Evolutionary conservation across 257 asterid species (phyloP).

Genomic region (Cordia subcordata): DNA sequence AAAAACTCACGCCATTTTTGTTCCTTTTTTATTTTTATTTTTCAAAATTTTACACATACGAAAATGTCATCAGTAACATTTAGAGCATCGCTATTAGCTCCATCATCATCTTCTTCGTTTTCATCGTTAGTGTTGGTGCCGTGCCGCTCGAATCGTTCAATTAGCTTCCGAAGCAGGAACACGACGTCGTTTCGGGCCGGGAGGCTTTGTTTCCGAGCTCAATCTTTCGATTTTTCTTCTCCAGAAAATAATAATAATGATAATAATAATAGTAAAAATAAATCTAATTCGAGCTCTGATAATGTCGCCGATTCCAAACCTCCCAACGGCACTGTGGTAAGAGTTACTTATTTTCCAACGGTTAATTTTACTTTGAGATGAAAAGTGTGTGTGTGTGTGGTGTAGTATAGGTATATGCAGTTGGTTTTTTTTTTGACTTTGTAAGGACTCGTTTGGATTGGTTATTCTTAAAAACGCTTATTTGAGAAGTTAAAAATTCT

Average conservation of each 20-base stretch:
- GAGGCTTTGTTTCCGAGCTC: conserved; percentile 51
- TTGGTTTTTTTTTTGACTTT: too few species aligned
- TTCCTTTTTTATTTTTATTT: not conserved
- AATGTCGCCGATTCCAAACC: conserved; percentile 53
- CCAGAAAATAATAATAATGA: not conserved
- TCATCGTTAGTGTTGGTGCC: conserved; percentile 17
- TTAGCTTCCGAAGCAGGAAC: conserved; percentile 31
- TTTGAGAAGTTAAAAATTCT: too few species aligned
- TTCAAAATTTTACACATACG: not conserved
- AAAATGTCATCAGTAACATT: conserved; percentile 60
- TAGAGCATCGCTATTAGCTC: conserved; percentile 47
- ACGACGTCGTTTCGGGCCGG: conserved; percentile 24
- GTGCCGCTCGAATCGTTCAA: conserved; percentile 10
- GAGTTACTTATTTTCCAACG: not conserved
- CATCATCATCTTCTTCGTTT: conserved; percentile 27
- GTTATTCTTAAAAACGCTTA: too few species aligned
- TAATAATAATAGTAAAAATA: conserved; percentile 24
- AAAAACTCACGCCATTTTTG: not conserved
- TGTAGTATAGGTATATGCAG: too few species aligned
- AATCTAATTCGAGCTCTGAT: conserved; percentile 11
- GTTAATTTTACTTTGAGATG: too few species aligned
- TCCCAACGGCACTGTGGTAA: conserved; percentile 69
- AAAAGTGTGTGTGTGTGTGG: too few species aligned
- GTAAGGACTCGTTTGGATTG: too few species aligned
- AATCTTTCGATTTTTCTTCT: conserved; percentile 19